Conservation (phyloP, 306 rosid species). For the Betula pendula region DNA sequence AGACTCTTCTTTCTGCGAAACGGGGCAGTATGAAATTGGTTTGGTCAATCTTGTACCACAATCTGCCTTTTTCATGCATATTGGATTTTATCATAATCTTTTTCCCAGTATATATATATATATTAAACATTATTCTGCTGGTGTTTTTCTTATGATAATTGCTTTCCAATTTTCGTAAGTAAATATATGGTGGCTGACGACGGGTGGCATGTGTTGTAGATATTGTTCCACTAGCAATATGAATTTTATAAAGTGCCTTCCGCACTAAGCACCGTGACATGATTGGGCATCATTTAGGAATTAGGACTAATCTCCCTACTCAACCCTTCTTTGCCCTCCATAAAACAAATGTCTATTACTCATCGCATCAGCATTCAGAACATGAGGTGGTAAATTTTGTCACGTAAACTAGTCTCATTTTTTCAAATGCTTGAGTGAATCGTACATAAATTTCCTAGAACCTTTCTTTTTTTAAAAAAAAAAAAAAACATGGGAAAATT, state of each 20-base stretch:
- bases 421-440: background rate
- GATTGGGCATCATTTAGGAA: background rate
- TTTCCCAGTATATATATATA: too few species aligned
- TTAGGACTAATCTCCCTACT: constrained; percentile 11
- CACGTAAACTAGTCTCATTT: background rate
- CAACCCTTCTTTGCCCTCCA: background rate
- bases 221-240: constrained; percentile 1
- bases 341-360: background rate
- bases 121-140: background rate
- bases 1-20: too few species aligned
- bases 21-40: background rate
- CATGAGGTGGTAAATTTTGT: background rate
- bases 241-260: constrained; percentile 16
- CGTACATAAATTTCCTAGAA: background rate
- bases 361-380: background rate
- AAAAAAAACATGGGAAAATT: too few species aligned
- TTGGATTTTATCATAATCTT: background rate
- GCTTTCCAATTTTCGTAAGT: background rate
- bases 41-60: constrained; percentile 29
- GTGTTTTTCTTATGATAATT: background rate
- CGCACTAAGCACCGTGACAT: background rate
- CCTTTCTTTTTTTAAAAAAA: too few species aligned
- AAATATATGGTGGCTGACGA: background rate
- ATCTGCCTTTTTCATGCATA: background rate
- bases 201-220: background rate